Conservation (phyloP, 495 filamentous ascomycete species). For the Acidiella bohemica region DNA sequence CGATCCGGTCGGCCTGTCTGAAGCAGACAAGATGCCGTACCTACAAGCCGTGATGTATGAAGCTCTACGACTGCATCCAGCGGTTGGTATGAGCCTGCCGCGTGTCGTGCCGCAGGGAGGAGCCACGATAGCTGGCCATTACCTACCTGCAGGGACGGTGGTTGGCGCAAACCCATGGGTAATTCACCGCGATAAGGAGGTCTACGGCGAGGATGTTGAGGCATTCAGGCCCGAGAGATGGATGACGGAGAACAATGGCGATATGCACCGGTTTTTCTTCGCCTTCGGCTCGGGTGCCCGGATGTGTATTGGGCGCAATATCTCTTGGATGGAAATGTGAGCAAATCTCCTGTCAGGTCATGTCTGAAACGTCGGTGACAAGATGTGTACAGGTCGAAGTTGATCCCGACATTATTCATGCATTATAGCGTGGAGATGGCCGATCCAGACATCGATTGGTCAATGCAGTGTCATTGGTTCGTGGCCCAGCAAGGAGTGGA, state of each 20-base stretch:
- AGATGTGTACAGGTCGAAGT: conserved; percentile 10
- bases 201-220: conserved; percentile 23
- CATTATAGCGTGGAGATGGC: conserved; percentile 20
- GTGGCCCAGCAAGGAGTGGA: conserved; percentile 19
- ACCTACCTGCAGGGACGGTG: conserved; percentile 19
- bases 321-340: conserved; percentile 26
- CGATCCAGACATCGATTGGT: conserved; percentile 21
- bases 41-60: conserved; percentile 28
- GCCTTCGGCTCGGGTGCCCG: conserved; percentile 26
- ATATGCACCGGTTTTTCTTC: conserved; percentile 26
- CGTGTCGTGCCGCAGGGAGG: conserved; percentile 21
- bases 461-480: conserved; percentile 18
- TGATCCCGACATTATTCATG: conserved; percentile 24
- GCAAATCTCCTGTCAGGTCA: not conserved
- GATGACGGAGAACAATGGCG: conserved; percentile 14
- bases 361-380: not conserved
- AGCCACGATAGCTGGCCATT: conserved; percentile 17
- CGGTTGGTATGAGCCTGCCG: conserved; percentile 22
- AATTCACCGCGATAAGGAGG: conserved; percentile 19
- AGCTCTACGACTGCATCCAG: conserved; percentile 24
- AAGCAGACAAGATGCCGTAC: conserved; percentile 25
- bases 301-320: conserved; percentile 24
- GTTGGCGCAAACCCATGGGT: conserved; percentile 26
- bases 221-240: conserved; percentile 21
- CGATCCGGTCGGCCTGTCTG: conserved; percentile 14